Base-by-base conservation (phyloP, 2,329 filamentous ascomycete genomes). In the Tolypocladium ophioglossoides region DNA sequence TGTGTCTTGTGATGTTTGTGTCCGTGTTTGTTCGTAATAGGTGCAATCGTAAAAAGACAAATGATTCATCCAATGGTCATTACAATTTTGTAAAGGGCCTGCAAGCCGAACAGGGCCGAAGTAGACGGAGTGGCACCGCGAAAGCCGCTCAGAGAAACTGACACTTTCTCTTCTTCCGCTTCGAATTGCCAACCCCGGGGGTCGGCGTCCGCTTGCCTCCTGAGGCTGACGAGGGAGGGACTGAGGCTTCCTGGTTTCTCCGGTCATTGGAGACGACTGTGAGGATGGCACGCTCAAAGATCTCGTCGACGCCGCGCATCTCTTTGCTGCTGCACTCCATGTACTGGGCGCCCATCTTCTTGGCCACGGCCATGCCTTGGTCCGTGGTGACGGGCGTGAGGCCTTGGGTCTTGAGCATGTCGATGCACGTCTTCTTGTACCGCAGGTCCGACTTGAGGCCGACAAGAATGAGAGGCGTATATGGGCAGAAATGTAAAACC, bases 251-350 rank as follows among this genome's bases (percentile, higher is more conserved):
- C 57, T 78, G 71, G 63, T 82, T 85, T 68, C 84, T 84, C 64
- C 78, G 74, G 68, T 91, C 89, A 64, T 91, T 89, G 61, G 86
- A 84, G 32, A 99, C 89, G 35, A 94, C 91, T 52, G 88, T 92
- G 65, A 91, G 83, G 67, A 99, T 91, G 54, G 94, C 94, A 58
- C 84, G 79, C 70, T 95, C 87, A 72, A 99, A 99, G 67, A 97
- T 94, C 66, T 97, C 92, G 69, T 97, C 90, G 48, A 99, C 92
- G 54, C 94, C 94, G 53, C 80, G 84, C 86, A 95, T 94, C 73
- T 96, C 94, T 74, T 97, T 97, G 72, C 90, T 95, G 69, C 91
- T 96, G 79, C 94, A 99, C 75, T 99, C 94, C 82, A 96, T 92
- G 75, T 99, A 99, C 66, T 85, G 80, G 14, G 94, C 94, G 59